phyloP scores from a whole-genome alignment of 2,329 filamentous ascomycete genomes.

The Emmonsia crescens region DNA sequence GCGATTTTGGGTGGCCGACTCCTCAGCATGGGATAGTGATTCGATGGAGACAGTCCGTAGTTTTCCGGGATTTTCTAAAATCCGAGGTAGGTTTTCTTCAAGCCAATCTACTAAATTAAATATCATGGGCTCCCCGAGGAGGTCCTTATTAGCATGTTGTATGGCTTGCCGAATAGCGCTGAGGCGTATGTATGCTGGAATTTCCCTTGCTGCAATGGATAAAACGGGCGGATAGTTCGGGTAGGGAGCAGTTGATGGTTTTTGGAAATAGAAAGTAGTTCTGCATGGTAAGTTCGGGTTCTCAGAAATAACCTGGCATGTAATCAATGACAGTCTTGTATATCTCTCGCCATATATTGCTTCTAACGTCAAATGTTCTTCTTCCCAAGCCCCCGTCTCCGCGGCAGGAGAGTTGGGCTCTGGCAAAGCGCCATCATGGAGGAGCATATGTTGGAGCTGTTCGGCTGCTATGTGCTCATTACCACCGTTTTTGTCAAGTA shows the following conservation, averaged over 20 bases:
- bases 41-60: constrained; percentile 76
- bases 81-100: constrained; percentile 68
- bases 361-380: constrained; percentile 73
- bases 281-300: constrained; percentile 33
- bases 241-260: constrained; percentile 53
- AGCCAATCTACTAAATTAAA: constrained; percentile 88
- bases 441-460: constrained; percentile 60
- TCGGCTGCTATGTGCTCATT: constrained; percentile 71
- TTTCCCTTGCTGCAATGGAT: constrained; percentile 52
- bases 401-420: constrained; percentile 13
- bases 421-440: constrained; percentile 34
- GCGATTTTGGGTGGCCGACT: constrained; percentile 14
- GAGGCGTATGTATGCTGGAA: constrained; percentile 88
- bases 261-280: constrained; percentile 56
- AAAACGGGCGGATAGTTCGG: constrained; percentile 59
- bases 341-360: constrained; percentile 76
- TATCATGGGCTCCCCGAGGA: constrained; percentile 79
- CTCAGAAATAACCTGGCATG: constrained; percentile 61
- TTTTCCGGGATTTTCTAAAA: constrained; percentile 74
- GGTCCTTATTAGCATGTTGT: constrained; percentile 55
- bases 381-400: constrained; percentile 60
- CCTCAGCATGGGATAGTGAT: constrained; percentile 51
- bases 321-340: constrained; percentile 46
- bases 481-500: constrained; percentile 57
- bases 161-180: constrained; percentile 73